These are phyloP conservation scores for Talaromyces stipitatus DNA, from an alignment of 495 filamentous ascomycete species.

Conservation along the genomic window DNA sequence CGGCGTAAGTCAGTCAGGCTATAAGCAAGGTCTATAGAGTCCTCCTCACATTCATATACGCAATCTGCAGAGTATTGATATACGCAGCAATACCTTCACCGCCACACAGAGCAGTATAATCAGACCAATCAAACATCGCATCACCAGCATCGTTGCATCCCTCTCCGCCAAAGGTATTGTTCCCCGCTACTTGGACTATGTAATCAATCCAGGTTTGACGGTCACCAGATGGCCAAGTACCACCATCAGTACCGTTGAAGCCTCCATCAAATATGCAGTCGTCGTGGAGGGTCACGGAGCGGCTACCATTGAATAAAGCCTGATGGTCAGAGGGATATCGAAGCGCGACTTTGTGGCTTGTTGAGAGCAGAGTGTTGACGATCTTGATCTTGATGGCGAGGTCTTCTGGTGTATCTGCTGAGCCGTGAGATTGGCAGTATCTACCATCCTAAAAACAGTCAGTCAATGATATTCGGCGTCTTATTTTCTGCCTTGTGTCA, in stretches of 20 bases:
- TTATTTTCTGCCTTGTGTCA: background rate
- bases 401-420: background rate
- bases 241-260: conserved; percentile 1
- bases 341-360: background rate
- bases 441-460: background rate
- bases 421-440: background rate
- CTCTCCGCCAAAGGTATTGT: conserved; percentile 1
- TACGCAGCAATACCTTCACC: background rate
- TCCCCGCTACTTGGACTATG: background rate
- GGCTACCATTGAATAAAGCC: background rate
- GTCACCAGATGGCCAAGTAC: background rate
- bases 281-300: background rate
- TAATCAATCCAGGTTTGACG: conserved; percentile 3
- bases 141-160: conserved; percentile 1
- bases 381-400: background rate
- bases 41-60: background rate
- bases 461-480: too few relatives aligned
- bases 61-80: background rate
- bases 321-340: background rate
- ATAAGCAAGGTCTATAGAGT: background rate
- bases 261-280: conserved; percentile 4
- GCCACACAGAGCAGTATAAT: background rate
- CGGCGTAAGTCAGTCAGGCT: background rate
- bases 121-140: conserved; percentile 1
- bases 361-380: background rate